These are phyloP conservation scores for Postia placenta DNA, from an alignment of 768 basidiomycete genomes.

Conservation along the genomic window DNA sequence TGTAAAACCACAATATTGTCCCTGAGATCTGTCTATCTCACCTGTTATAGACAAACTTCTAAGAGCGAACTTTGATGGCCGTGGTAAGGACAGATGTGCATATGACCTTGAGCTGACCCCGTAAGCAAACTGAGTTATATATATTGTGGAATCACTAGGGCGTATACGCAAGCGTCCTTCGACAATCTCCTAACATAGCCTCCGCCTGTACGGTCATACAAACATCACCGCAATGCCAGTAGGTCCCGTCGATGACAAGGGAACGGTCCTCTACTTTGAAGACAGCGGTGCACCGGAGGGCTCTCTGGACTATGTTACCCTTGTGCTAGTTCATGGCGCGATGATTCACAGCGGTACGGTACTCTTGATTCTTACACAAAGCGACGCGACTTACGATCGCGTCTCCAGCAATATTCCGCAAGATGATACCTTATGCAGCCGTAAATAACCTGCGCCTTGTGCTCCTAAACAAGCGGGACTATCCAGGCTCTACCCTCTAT, in stretches of 20 bases:
- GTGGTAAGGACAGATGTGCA: no score
- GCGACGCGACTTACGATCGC: not conserved
- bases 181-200: no score
- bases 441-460: constrained; percentile 19
- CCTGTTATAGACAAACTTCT: no score
- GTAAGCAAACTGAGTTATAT: no score
- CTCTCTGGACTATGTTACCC: constrained; percentile 8
- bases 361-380: not conserved
- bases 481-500: constrained; percentile 20
- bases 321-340: constrained; percentile 13
- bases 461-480: constrained; percentile 22
- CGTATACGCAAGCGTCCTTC: no score
- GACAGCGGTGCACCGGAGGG: constrained; percentile 9
- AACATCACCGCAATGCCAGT: constrained; percentile 13
- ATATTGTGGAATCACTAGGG: no score
- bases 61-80: no score
- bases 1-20: no score
- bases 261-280: constrained; percentile 15
- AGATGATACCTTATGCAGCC: constrained; percentile 15
- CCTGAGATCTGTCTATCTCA: no score
- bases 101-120: no score
- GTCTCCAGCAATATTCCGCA: constrained; percentile 9
- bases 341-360: constrained; percentile 15
- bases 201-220: no score
- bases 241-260: constrained; percentile 8